Evolutionary conservation across 2,329 filamentous ascomycete species (phyloP).

Genomic region (Ascomycota sp.): DNA sequence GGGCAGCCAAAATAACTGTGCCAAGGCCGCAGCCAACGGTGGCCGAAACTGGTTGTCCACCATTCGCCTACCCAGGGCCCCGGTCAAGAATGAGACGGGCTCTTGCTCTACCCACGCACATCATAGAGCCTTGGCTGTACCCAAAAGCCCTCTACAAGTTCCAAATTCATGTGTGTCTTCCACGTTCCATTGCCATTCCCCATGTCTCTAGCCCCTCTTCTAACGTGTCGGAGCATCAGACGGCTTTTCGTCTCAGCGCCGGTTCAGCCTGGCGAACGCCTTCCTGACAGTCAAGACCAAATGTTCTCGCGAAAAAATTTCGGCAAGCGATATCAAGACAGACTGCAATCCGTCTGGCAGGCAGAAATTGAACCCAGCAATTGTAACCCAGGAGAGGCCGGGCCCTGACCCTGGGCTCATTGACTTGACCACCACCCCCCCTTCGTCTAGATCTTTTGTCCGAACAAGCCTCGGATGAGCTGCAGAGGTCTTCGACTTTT

Average conservation of each 20-base stretch:
- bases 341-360: not conserved
- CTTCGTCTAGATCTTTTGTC: slow-evolving; percentile 11
- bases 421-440: slow-evolving; percentile 4
- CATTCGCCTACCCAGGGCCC: slow-evolving; percentile 2
- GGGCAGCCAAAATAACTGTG: slow-evolving; percentile 1
- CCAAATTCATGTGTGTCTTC: not conserved
- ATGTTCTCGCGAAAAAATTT: slow-evolving; percentile 7
- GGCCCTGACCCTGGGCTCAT: not conserved
- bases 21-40: not conserved
- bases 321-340: slow-evolving; percentile 1
- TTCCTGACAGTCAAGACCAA: slow-evolving; percentile 10
- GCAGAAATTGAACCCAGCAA: not conserved
- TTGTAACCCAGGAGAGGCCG: slow-evolving; percentile 1
- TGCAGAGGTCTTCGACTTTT: slow-evolving; percentile 11
- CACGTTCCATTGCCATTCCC: not conserved
- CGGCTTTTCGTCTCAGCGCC: slow-evolving; percentile 3
- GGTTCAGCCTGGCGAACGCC: slow-evolving; percentile 10
- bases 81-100: not conserved
- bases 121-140: not conserved
- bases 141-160: not conserved
- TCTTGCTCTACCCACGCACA: not conserved
- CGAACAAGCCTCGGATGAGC: slow-evolving; percentile 6
- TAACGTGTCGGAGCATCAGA: not conserved
- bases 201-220: not conserved
- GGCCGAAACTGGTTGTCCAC: slow-evolving; percentile 5